Evolutionary conservation across 768 basidiomycete species (phyloP).

Genomic region (Tulasnella calospora): DNA sequence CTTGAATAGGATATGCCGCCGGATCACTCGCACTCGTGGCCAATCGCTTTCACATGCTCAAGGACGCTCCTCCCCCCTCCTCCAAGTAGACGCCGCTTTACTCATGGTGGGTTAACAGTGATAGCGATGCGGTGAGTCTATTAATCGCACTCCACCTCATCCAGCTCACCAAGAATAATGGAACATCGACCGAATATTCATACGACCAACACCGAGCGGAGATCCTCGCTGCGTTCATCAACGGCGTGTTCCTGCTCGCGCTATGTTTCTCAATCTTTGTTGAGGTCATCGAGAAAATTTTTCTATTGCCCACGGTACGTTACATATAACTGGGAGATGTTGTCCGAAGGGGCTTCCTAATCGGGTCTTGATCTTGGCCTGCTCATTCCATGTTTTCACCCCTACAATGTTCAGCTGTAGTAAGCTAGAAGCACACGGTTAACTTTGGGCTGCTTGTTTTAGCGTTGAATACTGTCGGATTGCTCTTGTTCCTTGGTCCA

Average conservation of each 20-base stretch:
- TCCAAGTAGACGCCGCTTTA: not conserved
- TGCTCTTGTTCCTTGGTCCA: slow-evolving; percentile 92
- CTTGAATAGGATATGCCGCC: slow-evolving; percentile 75
- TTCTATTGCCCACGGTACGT: slow-evolving; percentile 71
- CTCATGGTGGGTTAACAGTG: not conserved
- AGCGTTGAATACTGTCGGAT: slow-evolving; percentile 84
- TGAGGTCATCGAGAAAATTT: slow-evolving; percentile 89
- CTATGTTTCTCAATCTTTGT: slow-evolving; percentile 93
- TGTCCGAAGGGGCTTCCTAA: slow-evolving; percentile 13
- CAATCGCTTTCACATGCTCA: slow-evolving; percentile 98
- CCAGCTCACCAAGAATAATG: slow-evolving; percentile 63
- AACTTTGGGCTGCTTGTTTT: slow-evolving; percentile 86
- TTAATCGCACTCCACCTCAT: slow-evolving; percentile 94
- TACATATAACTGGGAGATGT: not conserved
- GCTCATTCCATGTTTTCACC: slow-evolving; percentile 16
- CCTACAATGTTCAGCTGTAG: slow-evolving; percentile 51
- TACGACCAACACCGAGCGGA: slow-evolving; percentile 99
- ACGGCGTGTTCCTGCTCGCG: slow-evolving; percentile 94
- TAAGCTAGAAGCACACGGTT: slow-evolving; percentile 83
- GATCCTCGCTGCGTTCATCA: slow-evolving; percentile 89
- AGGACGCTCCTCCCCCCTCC: slow-evolving; percentile 49
- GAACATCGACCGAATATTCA: slow-evolving; percentile 70
- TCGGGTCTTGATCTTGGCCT: too few species aligned
- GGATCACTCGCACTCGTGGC: slow-evolving; percentile 93
- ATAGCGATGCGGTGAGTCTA: slow-evolving; percentile 93